These are phyloP conservation scores for Teunomyces gatunensis DNA, from an alignment of 805 yeast genomes.

Conservation along the genomic window DNA sequence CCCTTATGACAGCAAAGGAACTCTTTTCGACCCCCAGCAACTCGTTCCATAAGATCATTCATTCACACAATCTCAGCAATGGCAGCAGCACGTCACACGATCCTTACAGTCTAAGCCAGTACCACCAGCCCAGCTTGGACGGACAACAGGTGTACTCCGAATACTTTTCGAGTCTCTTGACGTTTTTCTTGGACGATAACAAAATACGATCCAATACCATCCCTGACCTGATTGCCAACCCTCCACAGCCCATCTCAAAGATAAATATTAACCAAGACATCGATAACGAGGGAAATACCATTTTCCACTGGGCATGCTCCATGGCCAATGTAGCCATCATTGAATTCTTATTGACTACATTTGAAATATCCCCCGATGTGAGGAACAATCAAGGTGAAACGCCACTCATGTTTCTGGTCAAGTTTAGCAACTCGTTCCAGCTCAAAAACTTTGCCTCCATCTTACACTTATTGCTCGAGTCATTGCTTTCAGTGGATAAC, in stretches of 20 bases:
- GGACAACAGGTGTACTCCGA: conserved; percentile 31
- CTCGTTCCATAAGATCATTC: conserved; percentile 32
- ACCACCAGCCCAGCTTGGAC: conserved; percentile 31
- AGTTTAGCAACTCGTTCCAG: conserved; percentile 39
- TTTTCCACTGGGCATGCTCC: conserved; percentile 95
- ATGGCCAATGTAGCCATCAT: conserved; percentile 76
- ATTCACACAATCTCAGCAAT: conserved; percentile 12
- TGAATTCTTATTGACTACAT: conserved; percentile 55
- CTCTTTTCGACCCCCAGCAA: conserved; percentile 41
- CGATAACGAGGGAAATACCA: conserved; percentile 90
- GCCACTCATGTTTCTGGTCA: conserved; percentile 54
- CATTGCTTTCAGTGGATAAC: conserved; percentile 36
- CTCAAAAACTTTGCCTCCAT: conserved; percentile 36
- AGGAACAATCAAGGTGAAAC: conserved; percentile 87
- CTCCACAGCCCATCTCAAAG: conserved; percentile 54
- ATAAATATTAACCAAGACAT: conserved; percentile 80
- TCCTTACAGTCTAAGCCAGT: conserved; percentile 41
- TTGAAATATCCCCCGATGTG: conserved; percentile 63
- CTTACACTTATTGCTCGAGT: conserved; percentile 33
- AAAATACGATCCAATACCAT: conserved; percentile 16
- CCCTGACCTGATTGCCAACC: conserved; percentile 45
- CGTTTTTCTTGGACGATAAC: conserved; percentile 51
- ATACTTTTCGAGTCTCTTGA: conserved; percentile 44
- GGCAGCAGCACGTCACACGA: conserved; percentile 16
- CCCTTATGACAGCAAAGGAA: conserved; percentile 37